Conservation (phyloP, 257 asterid genomes). For the Solanum habrochaites region DNA sequence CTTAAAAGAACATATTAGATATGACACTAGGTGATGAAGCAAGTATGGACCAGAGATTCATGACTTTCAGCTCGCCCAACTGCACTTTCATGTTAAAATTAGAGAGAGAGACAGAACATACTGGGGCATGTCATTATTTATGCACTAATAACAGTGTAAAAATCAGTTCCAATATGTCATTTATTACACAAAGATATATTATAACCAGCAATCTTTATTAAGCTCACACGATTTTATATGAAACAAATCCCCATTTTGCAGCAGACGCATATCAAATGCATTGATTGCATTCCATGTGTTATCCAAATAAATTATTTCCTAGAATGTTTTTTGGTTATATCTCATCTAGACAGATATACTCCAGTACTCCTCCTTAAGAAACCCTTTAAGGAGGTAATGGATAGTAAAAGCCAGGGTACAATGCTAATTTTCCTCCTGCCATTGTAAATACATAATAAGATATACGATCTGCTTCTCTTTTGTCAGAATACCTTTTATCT, state of each 20-base stretch:
- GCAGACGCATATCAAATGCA: neutral
- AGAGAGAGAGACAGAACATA: conserved; percentile 15
- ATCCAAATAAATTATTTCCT: neutral
- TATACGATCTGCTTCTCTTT: neutral
- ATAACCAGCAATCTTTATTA: neutral
- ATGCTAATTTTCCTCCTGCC: neutral
- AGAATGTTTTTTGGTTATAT: neutral
- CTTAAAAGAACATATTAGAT: neutral
- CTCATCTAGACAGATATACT: neutral
- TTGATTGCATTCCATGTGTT: neutral
- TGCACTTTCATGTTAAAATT: neutral
- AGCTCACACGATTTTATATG: neutral
- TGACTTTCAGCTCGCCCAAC: neutral
- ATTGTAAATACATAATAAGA: neutral
- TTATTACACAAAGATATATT: neutral
- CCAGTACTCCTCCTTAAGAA: neutral
- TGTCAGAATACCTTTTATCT: neutral
- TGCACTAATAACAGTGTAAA: conserved; percentile 20
- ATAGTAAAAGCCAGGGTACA: neutral
- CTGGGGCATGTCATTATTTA: conserved; percentile 33
- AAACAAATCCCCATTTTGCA: neutral
- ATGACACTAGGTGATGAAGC: neutral
- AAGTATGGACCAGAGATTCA: neutral
- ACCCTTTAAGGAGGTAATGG: neutral
- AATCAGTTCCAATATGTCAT: neutral